Conservation (phyloP, 345 rosid species). For the Rhizophora apiculata region DNA sequence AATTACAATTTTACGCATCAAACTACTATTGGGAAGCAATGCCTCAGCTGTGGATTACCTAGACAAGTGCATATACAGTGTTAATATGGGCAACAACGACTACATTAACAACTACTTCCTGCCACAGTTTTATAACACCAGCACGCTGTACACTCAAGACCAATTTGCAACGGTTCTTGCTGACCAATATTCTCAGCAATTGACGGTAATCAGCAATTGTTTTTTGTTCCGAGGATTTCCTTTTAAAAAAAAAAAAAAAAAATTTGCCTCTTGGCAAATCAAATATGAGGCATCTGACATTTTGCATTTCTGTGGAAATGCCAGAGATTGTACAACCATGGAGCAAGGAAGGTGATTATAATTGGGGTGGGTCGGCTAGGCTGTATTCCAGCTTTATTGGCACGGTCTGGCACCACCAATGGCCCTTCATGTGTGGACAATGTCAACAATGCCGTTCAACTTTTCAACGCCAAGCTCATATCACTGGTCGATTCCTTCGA, state of each 20-base stretch:
- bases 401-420: slow-evolving; percentile 12
- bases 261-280: too few species aligned
- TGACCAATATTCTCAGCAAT: slow-evolving; percentile 11
- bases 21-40: not conserved
- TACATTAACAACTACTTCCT: slow-evolving; percentile 19
- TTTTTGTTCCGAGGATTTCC: not conserved
- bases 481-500: slow-evolving; percentile 21
- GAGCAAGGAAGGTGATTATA: slow-evolving; percentile 35
- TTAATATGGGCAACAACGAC: slow-evolving; percentile 19
- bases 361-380: slow-evolving; percentile 32
- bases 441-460: slow-evolving; percentile 22
- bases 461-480: slow-evolving; percentile 27
- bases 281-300: too few species aligned
- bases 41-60: slow-evolving; percentile 10
- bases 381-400: slow-evolving; percentile 22
- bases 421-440: slow-evolving; percentile 25
- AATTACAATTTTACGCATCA: not conserved
- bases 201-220: slow-evolving; percentile 13
- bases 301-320: too few species aligned
- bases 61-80: slow-evolving; percentile 30
- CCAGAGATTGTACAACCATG: slow-evolving; percentile 23
- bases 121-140: not conserved
- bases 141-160: slow-evolving; percentile 19
- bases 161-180: slow-evolving; percentile 30
- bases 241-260: too few species aligned